Evolutionary conservation across 2,329 filamentous ascomycete genomes (phyloP), one percentile per base, ranked within the genome.

Genomic region (Phaeosphaeria sp.): DNA sequence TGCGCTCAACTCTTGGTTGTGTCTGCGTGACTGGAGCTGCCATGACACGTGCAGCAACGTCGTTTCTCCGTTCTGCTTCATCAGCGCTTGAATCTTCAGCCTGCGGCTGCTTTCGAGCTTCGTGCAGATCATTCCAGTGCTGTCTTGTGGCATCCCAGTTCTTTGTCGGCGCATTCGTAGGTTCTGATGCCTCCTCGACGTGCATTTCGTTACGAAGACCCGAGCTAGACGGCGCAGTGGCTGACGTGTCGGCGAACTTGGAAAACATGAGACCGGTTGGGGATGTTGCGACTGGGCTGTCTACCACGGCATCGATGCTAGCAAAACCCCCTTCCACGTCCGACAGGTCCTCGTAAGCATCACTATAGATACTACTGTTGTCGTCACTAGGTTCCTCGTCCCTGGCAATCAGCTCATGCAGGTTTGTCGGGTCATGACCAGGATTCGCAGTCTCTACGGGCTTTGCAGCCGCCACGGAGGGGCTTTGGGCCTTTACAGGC

Each of bases 291-390:
- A 81, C 66, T 3, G 89, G 87, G 47, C 83, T 87, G 20, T 88
- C 85, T 1, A 92, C 83, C 9, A 93, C 85, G 11, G 90, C 90
- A 73, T 93, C 84, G 7, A 93, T 81, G 4, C 90, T 93, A 68
- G 87, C 82, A 67, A 92, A 93, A 0, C 89, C 90, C 47, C 85
- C 85, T 41, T 90, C 88, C 3, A 82, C 69, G 15, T 91, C 88
- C 0, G 85, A 86, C 0, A 90, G 79, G 59, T 92, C 89, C 75
- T 93, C 91, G 53, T 89, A 89, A 1, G 90, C 90, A 75, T 93
- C 91, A 63, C 89, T 92, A 71, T 91, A 93, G 22, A 91, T 83
- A 59, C 85, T 89, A 56, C 71, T 76, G 43, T 73, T 61, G 69
- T 79, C 66, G 62, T 78, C 72, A 15, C 73, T 76, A 4, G 63